Conservation (phyloP, 1,139 yeast genomes). For the Lodderomyces orthopsilosis region DNA sequence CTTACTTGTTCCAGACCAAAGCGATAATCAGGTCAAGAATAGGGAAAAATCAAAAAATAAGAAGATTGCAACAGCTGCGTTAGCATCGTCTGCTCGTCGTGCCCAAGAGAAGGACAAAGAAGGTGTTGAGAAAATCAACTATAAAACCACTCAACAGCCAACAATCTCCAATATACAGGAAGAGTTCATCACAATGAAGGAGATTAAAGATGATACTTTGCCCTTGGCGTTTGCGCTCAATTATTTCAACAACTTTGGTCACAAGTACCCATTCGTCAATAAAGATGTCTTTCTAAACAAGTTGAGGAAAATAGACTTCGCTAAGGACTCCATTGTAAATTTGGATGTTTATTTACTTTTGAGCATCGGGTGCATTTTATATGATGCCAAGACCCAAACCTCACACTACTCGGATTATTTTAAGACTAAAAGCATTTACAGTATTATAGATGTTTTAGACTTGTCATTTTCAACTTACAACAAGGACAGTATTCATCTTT, state of each 20-base stretch:
- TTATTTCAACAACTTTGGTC: slow-evolving; percentile 38
- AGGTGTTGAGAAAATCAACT: slow-evolving; percentile 9
- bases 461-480: slow-evolving; percentile 17
- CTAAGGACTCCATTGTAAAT: slow-evolving; percentile 35
- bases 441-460: slow-evolving; percentile 35
- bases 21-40: slow-evolving; percentile 9
- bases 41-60: slow-evolving; percentile 5
- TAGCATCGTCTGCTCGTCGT: slow-evolving; percentile 10
- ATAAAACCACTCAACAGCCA: slow-evolving; percentile 1
- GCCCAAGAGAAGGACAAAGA: slow-evolving; percentile 8
- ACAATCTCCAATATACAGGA: slow-evolving; percentile 23
- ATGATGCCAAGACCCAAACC: slow-evolving; percentile 28
- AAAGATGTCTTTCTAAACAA: slow-evolving; percentile 20
- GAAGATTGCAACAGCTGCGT: slow-evolving; percentile 10
- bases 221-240: slow-evolving; percentile 32
- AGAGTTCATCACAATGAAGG: slow-evolving; percentile 37
- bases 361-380: slow-evolving; percentile 40
- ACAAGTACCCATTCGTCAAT: slow-evolving; percentile 37
- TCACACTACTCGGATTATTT: slow-evolving; percentile 26
- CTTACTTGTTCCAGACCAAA: slow-evolving; percentile 7
- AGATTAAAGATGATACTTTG: slow-evolving; percentile 26
- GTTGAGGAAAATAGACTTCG: slow-evolving; percentile 28
- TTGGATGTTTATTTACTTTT: slow-evolving; percentile 38
- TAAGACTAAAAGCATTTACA: slow-evolving; percentile 30
- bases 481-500: slow-evolving; percentile 22